phyloP scores from a whole-genome alignment of 495 filamentous ascomycete species.

The Penicillium ucsense region DNA sequence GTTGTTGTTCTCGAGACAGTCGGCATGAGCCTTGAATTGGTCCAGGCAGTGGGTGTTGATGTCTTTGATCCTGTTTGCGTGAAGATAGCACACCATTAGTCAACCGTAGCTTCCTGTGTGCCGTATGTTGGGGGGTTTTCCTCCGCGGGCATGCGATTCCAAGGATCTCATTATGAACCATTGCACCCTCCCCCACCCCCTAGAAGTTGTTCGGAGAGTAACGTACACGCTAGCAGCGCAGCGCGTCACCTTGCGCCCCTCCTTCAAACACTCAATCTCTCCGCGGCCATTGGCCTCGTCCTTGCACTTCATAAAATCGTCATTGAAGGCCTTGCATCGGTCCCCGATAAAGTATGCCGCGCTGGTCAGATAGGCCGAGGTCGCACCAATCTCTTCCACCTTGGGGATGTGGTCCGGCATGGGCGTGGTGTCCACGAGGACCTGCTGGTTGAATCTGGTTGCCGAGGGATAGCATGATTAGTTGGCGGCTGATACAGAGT shows the following conservation, averaged over 20 bases:
- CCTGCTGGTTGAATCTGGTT: conserved; percentile 79
- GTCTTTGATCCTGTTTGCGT: conserved; percentile 62
- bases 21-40: conserved; percentile 87
- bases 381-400: conserved; percentile 84
- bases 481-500: neutral
- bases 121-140: too few species aligned
- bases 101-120: too few species aligned
- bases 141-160: too few species aligned
- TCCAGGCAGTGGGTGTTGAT: conserved; percentile 90
- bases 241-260: conserved; percentile 90
- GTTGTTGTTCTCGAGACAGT: conserved; percentile 95
- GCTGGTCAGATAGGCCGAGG: conserved; percentile 80
- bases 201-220: neutral
- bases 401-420: conserved; percentile 83
- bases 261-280: conserved; percentile 89
- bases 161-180: too few species aligned
- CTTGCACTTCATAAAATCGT: conserved; percentile 99
- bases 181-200: neutral
- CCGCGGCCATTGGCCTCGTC: conserved; percentile 75
- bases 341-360: conserved; percentile 97
- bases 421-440: conserved; percentile 92
- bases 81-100: conserved; percentile 2
- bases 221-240: conserved; percentile 95
- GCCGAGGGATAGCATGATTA: conserved; percentile 17
- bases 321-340: conserved; percentile 88